phyloP scores from a whole-genome alignment of 345 rosid species.

The Limnanthes douglasii region DNA sequence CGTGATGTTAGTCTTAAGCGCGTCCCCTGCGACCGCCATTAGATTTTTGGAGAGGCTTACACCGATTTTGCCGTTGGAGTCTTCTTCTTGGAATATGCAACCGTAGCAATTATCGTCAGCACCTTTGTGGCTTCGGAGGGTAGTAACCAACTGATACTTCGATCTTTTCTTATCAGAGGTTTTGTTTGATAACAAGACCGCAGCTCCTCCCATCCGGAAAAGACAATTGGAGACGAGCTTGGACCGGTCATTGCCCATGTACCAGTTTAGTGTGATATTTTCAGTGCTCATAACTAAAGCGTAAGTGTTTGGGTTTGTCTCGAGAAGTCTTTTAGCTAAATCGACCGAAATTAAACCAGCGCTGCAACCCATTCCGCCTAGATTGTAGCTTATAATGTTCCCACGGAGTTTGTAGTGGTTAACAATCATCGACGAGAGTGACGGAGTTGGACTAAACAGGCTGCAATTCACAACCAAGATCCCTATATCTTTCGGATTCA shows the following conservation, averaged over 20 bases:
- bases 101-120: constrained; percentile 40
- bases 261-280: constrained; percentile 6
- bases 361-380: constrained; percentile 58
- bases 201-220: constrained; percentile 11
- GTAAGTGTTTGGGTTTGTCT: constrained; percentile 26
- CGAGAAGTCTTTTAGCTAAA: constrained; percentile 36
- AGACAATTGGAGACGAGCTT: constrained; percentile 14
- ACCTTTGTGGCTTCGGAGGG: constrained; percentile 56
- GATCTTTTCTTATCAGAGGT: constrained; percentile 1
- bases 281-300: constrained; percentile 26
- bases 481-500: constrained; percentile 31
- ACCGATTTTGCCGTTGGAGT: constrained; percentile 23
- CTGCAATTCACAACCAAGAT: constrained; percentile 35
- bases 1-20: constrained; percentile 58
- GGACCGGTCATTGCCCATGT: constrained; percentile 8
- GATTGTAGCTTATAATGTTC: constrained; percentile 31
- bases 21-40: constrained; percentile 76
- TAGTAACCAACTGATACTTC: constrained; percentile 7
- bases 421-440: constrained; percentile 34
- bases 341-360: constrained; percentile 48
- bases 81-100: constrained; percentile 58
- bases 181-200: constrained; percentile 9
- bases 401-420: constrained; percentile 34
- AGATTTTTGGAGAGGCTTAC: constrained; percentile 59
- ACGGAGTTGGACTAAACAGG: constrained; percentile 39